Evolutionary conservation across 2,329 filamentous ascomycete genomes (phyloP).

Genomic region (Graphiopsis chlorocephala): DNA sequence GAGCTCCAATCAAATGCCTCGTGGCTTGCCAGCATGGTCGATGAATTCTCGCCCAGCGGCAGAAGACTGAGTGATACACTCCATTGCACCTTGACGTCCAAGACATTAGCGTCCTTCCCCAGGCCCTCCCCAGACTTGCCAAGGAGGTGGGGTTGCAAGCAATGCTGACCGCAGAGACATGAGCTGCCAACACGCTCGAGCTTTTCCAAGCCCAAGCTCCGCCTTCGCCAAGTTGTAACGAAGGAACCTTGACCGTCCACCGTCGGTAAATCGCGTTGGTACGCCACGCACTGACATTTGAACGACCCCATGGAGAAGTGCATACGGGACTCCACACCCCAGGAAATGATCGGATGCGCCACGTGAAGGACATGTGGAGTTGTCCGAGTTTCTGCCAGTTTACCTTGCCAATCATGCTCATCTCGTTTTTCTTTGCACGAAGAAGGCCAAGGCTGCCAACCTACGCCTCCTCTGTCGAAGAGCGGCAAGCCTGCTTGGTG

Average conservation of each 20-base stretch:
- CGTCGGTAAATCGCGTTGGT: background rate
- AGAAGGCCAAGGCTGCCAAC: conserved; percentile 14
- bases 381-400: background rate
- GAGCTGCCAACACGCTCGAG: conserved; percentile 14
- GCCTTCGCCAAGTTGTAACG: conserved; percentile 7
- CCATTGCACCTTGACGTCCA: conserved; percentile 5
- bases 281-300: background rate
- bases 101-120: conserved; percentile 9
- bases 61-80: background rate
- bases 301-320: conserved; percentile 9
- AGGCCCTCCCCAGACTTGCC: conserved; percentile 14
- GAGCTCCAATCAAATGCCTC: background rate
- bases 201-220: conserved; percentile 13
- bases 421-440: background rate
- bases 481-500: conserved; percentile 15
- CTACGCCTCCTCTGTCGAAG: conserved; percentile 8
- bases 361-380: conserved; percentile 9
- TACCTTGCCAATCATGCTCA: conserved; percentile 1
- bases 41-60: conserved; percentile 12
- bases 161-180: conserved; percentile 5
- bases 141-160: conserved; percentile 13
- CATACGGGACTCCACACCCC: conserved; percentile 5
- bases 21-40: conserved; percentile 8
- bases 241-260: background rate
- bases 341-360: conserved; percentile 6